Percentiles rank a stretch among this genome's conserved stretches.
These are phyloP conservation scores for Beauveria brongniartii DNA, from an alignment of 2,329 filamentous ascomycete genomes.

Conservation along the genomic window DNA sequence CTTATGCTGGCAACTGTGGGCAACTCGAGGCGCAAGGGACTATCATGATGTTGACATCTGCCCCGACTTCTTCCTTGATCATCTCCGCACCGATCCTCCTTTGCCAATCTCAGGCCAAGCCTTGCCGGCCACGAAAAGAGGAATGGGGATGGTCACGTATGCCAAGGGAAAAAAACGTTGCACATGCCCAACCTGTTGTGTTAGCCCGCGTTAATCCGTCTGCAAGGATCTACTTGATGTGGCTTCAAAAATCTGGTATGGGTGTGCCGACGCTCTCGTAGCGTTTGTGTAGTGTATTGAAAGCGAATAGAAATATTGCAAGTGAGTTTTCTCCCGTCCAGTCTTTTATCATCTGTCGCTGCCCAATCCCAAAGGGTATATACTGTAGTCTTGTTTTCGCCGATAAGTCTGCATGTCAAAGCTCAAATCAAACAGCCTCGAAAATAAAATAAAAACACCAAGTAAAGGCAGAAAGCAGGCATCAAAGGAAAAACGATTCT, in stretches of 20 bases:
- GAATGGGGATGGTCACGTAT: background rate
- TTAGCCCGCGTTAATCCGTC: background rate
- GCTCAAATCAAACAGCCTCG: background rate
- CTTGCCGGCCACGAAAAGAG: background rate
- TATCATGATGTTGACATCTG: background rate
- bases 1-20: too few relatives aligned
- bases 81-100: background rate
- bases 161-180: background rate
- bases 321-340: background rate
- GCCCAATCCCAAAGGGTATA: conserved; percentile 4
- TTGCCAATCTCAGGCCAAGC: background rate
- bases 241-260: background rate
- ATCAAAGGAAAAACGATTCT: conserved; percentile 3
- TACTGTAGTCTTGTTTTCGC: background rate
- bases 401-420: background rate
- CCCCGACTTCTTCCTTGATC: conserved; percentile 5
- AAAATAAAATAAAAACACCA: background rate
- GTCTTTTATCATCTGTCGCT: background rate
- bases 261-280: background rate
- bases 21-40: too few relatives aligned
- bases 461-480: background rate
- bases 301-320: background rate
- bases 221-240: background rate
- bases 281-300: background rate
- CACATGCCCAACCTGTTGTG: background rate